Evolutionary conservation across 371 early-diverging fungal species (phyloP), one percentile per base, ranked within the genome.

Genomic region (Aphelidium insulamus): DNA sequence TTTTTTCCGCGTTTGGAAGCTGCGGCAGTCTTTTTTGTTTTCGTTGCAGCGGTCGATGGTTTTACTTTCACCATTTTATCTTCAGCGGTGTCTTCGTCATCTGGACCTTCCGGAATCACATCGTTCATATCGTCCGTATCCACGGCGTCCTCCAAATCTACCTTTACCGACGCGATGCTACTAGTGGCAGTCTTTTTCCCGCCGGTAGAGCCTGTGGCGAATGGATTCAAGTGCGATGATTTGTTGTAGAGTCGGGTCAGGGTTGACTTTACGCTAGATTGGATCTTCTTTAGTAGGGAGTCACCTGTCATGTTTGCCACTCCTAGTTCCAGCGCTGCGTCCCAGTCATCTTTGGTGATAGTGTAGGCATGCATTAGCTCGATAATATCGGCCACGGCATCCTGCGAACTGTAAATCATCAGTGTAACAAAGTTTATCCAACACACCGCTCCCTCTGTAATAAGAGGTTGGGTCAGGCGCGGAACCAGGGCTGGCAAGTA

Each of bases 201-300:
- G 56, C 52, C 3, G 47, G 28, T 9, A 44, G 43, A 14, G 41
- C 39, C 6, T 48, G 57, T 57, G 17, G 54, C 50, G 45, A 69
- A 67, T 5, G 80, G 63, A 11, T 69, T 55, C 2, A 78, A 85
- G 41, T 91, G 92, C 15, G 38, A 32, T 12, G 34, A 29, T 25
- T 62, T 53, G 45, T 85, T 86, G 58, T 85, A 85, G 31, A 72
- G 44, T 48, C 65, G 50, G 0, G 90, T 97, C 44, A 98, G 82
- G 1, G 73, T 50, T 0, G 70, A 40, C 47, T 94, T 97, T 33
- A 59, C 57, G 2, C 55, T 61, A 0, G 79, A 42, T 1, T 76
- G 59, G 4, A 97, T 59, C n/a, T 45, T 43, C 35, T 62, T 62
- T 32, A 66, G 34, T 22, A 73, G 39, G 2, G 52, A 53, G 17